These are phyloP conservation scores for Ulota crispa DNA, from an alignment of 225 moss, liverwort and hornwort species.

Conservation along the genomic window DNA sequence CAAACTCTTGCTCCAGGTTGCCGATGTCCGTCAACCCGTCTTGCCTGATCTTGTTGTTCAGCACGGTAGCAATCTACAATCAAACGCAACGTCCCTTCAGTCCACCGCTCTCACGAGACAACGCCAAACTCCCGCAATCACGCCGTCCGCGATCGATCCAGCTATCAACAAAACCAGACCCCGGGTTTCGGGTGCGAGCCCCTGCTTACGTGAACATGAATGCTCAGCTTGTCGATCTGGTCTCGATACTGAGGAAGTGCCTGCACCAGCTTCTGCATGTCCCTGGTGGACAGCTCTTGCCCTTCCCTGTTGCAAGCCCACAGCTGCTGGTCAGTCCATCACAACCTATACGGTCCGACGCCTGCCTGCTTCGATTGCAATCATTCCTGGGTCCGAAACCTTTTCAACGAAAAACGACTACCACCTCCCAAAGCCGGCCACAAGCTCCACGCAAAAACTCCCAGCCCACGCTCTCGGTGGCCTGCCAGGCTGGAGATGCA, in stretches of 20 bases:
- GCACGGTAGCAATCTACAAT: conserved; percentile 82
- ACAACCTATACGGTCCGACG: background rate
- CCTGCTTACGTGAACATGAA: conserved; percentile 78
- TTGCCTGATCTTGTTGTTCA: conserved; percentile 78
- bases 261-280: conserved; percentile 99
- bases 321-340: conserved; percentile 3
- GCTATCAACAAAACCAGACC: background rate
- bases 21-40: conserved; percentile 83
- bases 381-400: background rate
- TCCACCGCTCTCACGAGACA: background rate
- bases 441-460: background rate
- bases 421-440: conserved; percentile 8
- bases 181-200: background rate
- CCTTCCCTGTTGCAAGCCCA: conserved; percentile 71
- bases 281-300: conserved; percentile 89
- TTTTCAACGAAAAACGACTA: background rate
- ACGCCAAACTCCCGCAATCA: conserved; percentile 5
- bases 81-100: conserved; percentile 19
- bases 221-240: conserved; percentile 97
- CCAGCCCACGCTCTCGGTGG: conserved; percentile 2
- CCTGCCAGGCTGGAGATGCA: conserved; percentile 13
- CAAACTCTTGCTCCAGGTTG: conserved; percentile 97
- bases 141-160: conserved; percentile 3
- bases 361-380: background rate
- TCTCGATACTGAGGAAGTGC: conserved; percentile 97